Evolutionary conservation across 2,329 filamentous ascomycete genomes (phyloP).

Genomic region (Mariannaea elegans): DNA sequence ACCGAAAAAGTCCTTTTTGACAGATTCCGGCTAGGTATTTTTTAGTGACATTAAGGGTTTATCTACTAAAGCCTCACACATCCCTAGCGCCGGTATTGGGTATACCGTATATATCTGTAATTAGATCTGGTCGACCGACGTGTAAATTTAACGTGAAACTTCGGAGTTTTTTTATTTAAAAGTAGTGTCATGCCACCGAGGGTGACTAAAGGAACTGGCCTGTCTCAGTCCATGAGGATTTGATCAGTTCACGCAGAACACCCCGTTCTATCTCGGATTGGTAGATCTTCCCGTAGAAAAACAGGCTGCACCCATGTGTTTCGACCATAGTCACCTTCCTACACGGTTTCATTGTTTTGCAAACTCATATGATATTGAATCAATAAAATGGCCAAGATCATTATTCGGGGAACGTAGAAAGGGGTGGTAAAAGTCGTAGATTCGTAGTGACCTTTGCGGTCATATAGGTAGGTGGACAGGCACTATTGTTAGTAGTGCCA

Average conservation of each 20-base stretch:
- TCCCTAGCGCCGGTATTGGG: too few species aligned
- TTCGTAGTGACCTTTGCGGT: slow-evolving; percentile 5
- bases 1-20: too few species aligned
- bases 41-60: too few species aligned
- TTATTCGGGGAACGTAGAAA: neutral
- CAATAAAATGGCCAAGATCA: slow-evolving; percentile 16
- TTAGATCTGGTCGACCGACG: too few species aligned
- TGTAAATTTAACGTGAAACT: too few species aligned
- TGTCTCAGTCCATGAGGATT: neutral
- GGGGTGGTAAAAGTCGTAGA: slow-evolving; percentile 1
- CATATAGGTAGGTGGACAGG: slow-evolving; percentile 22
- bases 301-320: slow-evolving; percentile 15
- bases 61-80: too few species aligned
- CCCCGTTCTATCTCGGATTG: neutral
- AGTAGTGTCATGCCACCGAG: neutral
- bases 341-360: neutral
- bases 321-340: slow-evolving; percentile 11
- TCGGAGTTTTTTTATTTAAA: too few species aligned
- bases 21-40: too few species aligned
- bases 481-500: neutral
- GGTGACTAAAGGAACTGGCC: neutral
- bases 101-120: too few species aligned
- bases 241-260: neutral
- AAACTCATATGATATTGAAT: slow-evolving; percentile 2
- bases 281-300: slow-evolving; percentile 24